Base-by-base conservation (phyloP, 345 rosid genomes). In the Hibiscus tridactylites region DNA sequence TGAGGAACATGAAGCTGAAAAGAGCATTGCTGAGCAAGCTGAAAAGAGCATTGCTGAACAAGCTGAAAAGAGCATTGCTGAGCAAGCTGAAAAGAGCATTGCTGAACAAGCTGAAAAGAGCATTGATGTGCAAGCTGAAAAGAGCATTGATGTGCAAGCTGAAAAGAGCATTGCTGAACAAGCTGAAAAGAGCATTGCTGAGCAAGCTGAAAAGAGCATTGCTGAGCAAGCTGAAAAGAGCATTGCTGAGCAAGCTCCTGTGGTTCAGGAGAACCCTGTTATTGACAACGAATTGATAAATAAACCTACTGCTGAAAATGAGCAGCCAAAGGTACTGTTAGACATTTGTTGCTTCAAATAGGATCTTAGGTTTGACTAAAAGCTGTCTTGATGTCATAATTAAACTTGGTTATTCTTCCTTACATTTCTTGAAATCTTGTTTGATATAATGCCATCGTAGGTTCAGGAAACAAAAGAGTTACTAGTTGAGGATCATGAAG, bases 261-360 rank as follows among this genome's bases (percentile, higher is more conserved):
- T 75, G 10, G 71, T 85, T 80, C 85, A 85, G 78, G 87, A 87
- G 65, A 84, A 85, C 74, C 82, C 89, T n/a, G 86, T 85, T 54
- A 78, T 83, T 72, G 90, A 87, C 81, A 77, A 80, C 71, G 95
- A 81, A 56, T 75, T 82, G 80, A 79, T 75, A 29, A 29, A 29
- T 29, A 76, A 21, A 21, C 24, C 24, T 21, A 21, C 24, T 21
- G 24, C 24, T 21, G 24, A 21, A 21, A 21, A 21, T 21, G 24
- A 21, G 24, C 24, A 21, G 24, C 24, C 24, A 21, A 21, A 21
- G 24, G 24, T 21, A 21, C 79, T 74, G 96, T 50, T 50, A 50
- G 56, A 50, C 19, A 53, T 1, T 53, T 53, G 11, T n/a, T 53
- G 9, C 24, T n/a, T 53, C 3, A 17, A 53, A n/a, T 53, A 17